Conservation (phyloP, 2,329 filamentous ascomycete species). For the Talaromyces sp. region DNA sequence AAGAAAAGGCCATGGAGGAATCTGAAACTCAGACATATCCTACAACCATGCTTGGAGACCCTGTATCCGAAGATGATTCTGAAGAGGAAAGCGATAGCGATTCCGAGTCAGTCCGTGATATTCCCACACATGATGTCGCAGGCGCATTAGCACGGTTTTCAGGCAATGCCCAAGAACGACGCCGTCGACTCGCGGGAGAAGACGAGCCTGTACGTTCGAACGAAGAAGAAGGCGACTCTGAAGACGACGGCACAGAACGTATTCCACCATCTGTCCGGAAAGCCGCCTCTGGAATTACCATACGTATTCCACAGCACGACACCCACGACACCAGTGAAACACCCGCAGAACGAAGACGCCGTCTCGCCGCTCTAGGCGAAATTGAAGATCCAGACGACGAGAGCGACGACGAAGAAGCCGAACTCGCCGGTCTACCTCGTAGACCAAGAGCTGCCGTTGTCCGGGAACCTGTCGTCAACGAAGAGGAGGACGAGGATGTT, state of each 20-base stretch:
- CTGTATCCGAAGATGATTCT: conserved; percentile 16
- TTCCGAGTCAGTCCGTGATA: conserved; percentile 23
- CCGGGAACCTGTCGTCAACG: conserved; percentile 9
- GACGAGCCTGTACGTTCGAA: conserved; percentile 20
- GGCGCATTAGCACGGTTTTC: conserved; percentile 16
- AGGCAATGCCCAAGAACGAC: conserved; percentile 37
- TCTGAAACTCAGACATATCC: neutral
- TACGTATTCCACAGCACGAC: neutral
- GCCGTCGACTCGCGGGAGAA: conserved; percentile 35
- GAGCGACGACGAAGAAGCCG: conserved; percentile 24
- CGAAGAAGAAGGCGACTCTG: conserved; percentile 33
- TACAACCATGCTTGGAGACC: conserved; percentile 16
- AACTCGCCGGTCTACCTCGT: conserved; percentile 20
- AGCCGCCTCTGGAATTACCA: conserved; percentile 15
- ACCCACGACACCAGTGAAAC: conserved; percentile 33
- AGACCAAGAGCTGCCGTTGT: conserved; percentile 15
- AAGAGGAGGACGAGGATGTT: conserved; percentile 10
- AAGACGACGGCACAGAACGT: conserved; percentile 45
- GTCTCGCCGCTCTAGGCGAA: conserved; percentile 46
- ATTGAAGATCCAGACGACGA: conserved; percentile 30
- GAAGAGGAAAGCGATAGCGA: conserved; percentile 13
- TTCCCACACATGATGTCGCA: conserved; percentile 35
- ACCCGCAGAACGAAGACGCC: conserved; percentile 47
- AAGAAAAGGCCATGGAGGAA: conserved; percentile 27
- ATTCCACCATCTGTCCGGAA: conserved; percentile 33